These are phyloP conservation scores for Solanum sitiens DNA, from an alignment of 257 asterid genomes.

Conservation along the genomic window DNA sequence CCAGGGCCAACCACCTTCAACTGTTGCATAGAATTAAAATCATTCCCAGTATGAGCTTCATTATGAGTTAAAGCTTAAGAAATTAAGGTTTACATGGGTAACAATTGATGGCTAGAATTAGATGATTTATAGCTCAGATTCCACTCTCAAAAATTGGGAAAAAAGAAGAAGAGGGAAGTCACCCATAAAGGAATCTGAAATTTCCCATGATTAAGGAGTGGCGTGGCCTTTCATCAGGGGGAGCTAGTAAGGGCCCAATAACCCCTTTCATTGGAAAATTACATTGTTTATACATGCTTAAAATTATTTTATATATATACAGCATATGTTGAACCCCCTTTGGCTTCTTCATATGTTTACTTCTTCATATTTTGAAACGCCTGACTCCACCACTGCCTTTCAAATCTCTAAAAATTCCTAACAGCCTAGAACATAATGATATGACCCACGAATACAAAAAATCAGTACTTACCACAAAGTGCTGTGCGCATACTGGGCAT, in stretches of 20 bases:
- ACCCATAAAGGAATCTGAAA: background rate
- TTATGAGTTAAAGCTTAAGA: background rate
- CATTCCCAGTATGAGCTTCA: background rate
- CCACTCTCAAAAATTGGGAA: background rate
- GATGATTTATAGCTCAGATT: background rate
- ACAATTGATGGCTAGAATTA: background rate
- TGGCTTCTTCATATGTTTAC: background rate
- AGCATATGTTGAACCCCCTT: background rate
- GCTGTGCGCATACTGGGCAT: conserved; percentile 92
- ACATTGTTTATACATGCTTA: background rate
- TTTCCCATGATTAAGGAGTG: background rate
- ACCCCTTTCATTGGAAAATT: background rate
- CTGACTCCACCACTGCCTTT: background rate
- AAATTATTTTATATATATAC: too few relatives aligned
- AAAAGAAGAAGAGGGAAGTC: too few relatives aligned
- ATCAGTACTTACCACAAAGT: conserved; percentile 65
- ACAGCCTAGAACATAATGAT: background rate
- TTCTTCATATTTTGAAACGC: background rate
- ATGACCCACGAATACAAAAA: background rate
- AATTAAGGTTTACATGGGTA: background rate
- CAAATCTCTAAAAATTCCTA: background rate
- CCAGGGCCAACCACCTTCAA: conserved; percentile 86
- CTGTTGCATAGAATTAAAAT: conserved; percentile 22
- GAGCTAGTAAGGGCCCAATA: background rate
- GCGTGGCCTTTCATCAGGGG: background rate